phyloP scores from a whole-genome alignment of 306 rosid genomes.

The Vicia villosa region DNA sequence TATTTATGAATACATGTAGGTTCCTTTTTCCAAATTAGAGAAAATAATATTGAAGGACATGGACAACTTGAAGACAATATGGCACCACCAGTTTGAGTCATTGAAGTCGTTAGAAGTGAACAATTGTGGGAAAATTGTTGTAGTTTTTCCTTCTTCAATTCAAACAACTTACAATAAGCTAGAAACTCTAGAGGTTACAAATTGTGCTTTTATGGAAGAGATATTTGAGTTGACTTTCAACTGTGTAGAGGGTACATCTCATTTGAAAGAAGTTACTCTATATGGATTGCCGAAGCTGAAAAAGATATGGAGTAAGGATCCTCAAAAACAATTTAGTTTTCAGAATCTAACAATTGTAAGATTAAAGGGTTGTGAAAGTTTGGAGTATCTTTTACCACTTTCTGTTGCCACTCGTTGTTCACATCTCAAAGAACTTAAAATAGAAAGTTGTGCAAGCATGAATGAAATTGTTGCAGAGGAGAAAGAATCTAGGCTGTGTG shows the following conservation, averaged over 20 bases:
- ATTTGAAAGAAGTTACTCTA: not conserved
- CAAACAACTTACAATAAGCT: not conserved
- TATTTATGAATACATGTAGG: constrained; percentile 1
- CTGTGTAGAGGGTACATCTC: not conserved
- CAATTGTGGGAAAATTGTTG: constrained; percentile 1
- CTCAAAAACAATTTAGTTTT: not conserved
- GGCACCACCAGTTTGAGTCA: not conserved
- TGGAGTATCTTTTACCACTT: not conserved
- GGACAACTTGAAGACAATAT: not conserved
- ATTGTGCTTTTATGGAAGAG: not conserved
- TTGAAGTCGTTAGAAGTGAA: constrained; percentile 1
- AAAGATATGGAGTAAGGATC: constrained; percentile 10
- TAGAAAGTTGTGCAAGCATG: not conserved
- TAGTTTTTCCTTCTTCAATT: not conserved
- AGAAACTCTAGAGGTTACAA: not conserved
- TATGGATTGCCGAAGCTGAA: not conserved
- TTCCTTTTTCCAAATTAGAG: not conserved
- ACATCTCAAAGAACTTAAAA: not conserved
- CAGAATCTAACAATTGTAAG: not conserved
- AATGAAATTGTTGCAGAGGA: not conserved
- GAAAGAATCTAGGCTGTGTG: not conserved
- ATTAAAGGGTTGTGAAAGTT: not conserved
- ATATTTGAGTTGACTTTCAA: not conserved
- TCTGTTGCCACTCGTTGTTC: not conserved
- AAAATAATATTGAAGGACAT: constrained; percentile 9